A percentile compares a stretch with the other conserved stretches of the same genome.
These are phyloP conservation scores for Epichloe brachyelytri DNA, from an alignment of 2,329 filamentous ascomycete species.

Conservation along the genomic window DNA sequence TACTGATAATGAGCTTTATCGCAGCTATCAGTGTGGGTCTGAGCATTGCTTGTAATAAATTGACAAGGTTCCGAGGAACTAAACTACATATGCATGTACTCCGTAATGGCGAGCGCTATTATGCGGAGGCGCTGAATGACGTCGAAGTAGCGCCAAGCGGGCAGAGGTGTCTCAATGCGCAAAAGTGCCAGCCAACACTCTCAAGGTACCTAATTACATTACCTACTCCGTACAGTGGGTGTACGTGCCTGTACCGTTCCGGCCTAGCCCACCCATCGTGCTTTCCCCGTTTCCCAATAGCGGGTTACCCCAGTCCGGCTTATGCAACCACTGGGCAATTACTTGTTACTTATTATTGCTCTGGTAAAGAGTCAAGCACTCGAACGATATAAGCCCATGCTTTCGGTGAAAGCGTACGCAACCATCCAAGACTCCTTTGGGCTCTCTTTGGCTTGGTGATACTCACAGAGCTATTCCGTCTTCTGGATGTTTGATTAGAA, in stretches of 20 bases:
- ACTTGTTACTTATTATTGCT: too few relatives aligned
- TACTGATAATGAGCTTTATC: conserved; percentile 1
- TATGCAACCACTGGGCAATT: background rate
- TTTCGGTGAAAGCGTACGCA: background rate
- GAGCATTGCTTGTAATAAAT: background rate
- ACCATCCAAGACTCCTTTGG: background rate
- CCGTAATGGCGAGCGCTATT: background rate
- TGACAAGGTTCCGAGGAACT: background rate
- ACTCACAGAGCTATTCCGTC: background rate
- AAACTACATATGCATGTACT: background rate
- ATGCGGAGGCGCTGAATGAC: conserved; percentile 2
- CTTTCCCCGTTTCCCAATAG: background rate
- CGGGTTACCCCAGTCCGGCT: background rate
- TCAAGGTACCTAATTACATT: too few relatives aligned
- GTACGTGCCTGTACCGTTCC: too few relatives aligned
- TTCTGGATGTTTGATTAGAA: background rate
- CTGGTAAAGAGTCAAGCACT: background rate
- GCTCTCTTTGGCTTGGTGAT: background rate
- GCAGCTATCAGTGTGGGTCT: background rate
- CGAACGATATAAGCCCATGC: background rate
- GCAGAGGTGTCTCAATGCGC: background rate
- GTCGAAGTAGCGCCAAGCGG: background rate
- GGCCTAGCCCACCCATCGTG: too few relatives aligned
- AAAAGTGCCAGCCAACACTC: too few relatives aligned
- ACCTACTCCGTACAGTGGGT: too few relatives aligned